Evolutionary conservation across 2,329 filamentous ascomycete genomes (phyloP).

Genomic region (Fusarium algeriense): DNA sequence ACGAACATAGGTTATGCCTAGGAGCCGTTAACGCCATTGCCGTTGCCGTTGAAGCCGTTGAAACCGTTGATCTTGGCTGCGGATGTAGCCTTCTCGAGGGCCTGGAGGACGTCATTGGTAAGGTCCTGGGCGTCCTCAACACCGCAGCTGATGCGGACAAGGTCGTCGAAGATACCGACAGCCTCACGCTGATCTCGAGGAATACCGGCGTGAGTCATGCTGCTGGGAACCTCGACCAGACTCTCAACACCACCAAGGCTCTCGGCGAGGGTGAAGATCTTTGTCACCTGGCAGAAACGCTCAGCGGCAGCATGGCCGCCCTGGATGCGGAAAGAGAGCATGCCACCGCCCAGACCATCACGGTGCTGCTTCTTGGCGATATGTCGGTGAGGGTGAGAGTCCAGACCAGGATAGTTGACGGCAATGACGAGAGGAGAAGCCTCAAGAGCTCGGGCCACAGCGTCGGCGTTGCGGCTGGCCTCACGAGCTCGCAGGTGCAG

Average conservation of each 20-base stretch:
- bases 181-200: conserved; percentile 90
- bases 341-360: conserved; percentile 93
- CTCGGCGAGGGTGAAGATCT: conserved; percentile 94
- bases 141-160: conserved; percentile 93
- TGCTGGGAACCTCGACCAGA: conserved; percentile 89
- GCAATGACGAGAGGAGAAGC: conserved; percentile 83
- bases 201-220: conserved; percentile 98
- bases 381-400: conserved; percentile 85
- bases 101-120: conserved; percentile 82
- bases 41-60: conserved; percentile 44
- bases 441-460: conserved; percentile 82
- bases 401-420: conserved; percentile 95
- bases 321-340: conserved; percentile 95
- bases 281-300: conserved; percentile 89
- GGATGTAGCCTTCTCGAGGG: conserved; percentile 79
- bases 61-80: conserved; percentile 50
- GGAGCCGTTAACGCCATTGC: conserved; percentile 44
- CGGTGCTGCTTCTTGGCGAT: conserved; percentile 94
- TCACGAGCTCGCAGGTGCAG: conserved; percentile 92
- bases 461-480: conserved; percentile 83
- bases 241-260: conserved; percentile 92
- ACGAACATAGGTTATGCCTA: conserved; percentile 21
- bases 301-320: conserved; percentile 89
- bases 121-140: conserved; percentile 92
- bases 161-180: conserved; percentile 93